These are phyloP conservation scores for Iris macrosiphon DNA, from an alignment of 106 monocot genomes.

Conservation along the genomic window DNA sequence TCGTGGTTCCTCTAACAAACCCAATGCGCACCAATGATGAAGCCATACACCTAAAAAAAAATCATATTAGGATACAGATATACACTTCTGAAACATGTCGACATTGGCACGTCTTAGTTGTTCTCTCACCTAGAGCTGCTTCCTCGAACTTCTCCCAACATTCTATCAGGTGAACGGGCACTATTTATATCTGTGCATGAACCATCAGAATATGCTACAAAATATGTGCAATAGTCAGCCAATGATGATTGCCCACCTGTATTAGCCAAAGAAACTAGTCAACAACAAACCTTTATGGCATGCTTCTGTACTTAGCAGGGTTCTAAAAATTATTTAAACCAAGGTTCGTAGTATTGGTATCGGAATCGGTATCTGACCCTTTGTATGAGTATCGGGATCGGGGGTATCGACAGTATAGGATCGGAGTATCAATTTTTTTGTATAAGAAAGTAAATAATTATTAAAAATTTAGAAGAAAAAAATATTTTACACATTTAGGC, in stretches of 20 bases:
- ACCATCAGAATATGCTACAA: slow-evolving; percentile 99
- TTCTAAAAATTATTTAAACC: too few species aligned
- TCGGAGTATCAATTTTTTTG: too few species aligned
- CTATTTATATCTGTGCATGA: slow-evolving; percentile 93
- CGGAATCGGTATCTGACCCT: too few species aligned
- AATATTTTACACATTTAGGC: too few species aligned
- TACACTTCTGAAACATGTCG: too few species aligned
- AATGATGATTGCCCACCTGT: slow-evolving; percentile 98
- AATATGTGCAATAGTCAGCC: slow-evolving; percentile 99
- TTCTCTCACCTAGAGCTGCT: slow-evolving; percentile 79
- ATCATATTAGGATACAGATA: too few species aligned
- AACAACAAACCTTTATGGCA: background rate
- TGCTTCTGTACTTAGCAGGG: background rate
- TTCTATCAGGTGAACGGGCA: slow-evolving; percentile 86
- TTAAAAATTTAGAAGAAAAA: too few species aligned
- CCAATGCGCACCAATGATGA: slow-evolving; percentile 96
- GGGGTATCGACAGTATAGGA: too few species aligned
- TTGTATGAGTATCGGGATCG: too few species aligned
- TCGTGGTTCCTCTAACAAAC: slow-evolving; percentile 94
- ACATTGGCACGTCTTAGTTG: too few species aligned
- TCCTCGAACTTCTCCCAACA: slow-evolving; percentile 96
- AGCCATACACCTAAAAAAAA: slow-evolving; percentile 75
- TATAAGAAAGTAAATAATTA: too few species aligned
- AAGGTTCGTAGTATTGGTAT: too few species aligned
- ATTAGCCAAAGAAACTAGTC: slow-evolving; percentile 7